A percentile compares a stretch with the other conserved stretches of the same genome.
Conservation (phyloP, 2,329 filamentous ascomycete genomes). For the Claviceps paspali region DNA sequence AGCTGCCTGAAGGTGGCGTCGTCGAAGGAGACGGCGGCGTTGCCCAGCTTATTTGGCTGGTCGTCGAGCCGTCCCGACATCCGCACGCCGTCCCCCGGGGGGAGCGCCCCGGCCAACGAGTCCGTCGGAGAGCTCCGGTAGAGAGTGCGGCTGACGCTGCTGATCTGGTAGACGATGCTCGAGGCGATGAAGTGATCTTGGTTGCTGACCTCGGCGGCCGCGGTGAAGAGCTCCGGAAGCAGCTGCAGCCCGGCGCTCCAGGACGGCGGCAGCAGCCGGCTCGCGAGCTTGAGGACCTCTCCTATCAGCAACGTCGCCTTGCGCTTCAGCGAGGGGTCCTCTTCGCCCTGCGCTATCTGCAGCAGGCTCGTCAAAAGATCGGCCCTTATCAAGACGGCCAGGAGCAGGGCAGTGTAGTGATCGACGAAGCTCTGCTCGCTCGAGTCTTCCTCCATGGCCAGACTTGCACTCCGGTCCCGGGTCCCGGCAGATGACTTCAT, state of each 20-base stretch:
- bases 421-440: conserved; percentile 76
- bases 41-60: conserved; percentile 32
- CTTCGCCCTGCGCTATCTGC: conserved; percentile 50
- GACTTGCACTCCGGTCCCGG: conserved; percentile 32
- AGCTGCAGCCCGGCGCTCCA: conserved; percentile 80
- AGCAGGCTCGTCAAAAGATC: conserved; percentile 51
- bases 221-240: conserved; percentile 69
- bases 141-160: conserved; percentile 86
- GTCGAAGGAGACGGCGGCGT: conserved; percentile 32
- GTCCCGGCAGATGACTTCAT: conserved; percentile 49
- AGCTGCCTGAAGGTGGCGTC: conserved; percentile 50
- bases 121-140: conserved; percentile 56
- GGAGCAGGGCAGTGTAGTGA: conserved; percentile 79
- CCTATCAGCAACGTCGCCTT: conserved; percentile 85
- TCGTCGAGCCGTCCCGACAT: conserved; percentile 40
- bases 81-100: conserved; percentile 29
- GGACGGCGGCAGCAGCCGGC: conserved; percentile 63
- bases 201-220: conserved; percentile 55
- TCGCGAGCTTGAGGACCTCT: conserved; percentile 79
- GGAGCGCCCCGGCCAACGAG: conserved; percentile 20
- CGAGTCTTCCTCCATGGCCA: conserved; percentile 48
- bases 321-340: conserved; percentile 58
- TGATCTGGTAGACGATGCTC: conserved; percentile 91
- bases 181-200: conserved; percentile 68
- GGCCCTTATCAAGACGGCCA: conserved; percentile 72